Percentiles rank a stretch among this genome's conserved stretches.
Evolutionary conservation across 495 filamentous ascomycete genomes (phyloP).

Genomic region (Friedmanniomyces simplex): DNA sequence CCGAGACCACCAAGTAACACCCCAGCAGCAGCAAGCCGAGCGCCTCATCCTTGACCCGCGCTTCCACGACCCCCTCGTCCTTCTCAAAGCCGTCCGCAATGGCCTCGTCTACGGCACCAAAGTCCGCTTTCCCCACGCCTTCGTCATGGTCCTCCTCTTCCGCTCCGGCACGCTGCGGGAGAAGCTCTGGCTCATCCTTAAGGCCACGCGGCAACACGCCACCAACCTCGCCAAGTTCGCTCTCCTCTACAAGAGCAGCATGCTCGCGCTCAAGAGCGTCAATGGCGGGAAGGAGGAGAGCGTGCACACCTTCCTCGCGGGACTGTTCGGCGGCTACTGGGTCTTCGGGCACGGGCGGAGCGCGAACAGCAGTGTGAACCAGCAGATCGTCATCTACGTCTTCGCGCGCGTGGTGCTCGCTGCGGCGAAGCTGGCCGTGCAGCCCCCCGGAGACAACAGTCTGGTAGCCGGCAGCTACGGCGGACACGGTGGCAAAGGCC

Average conservation of each 20-base stretch:
- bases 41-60: constrained; percentile 65
- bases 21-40: constrained; percentile 36
- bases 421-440: constrained; percentile 68
- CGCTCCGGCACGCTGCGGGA: constrained; percentile 78
- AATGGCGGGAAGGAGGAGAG: constrained; percentile 52
- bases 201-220: constrained; percentile 83
- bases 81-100: constrained; percentile 90
- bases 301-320: constrained; percentile 70
- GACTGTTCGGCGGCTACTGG: constrained; percentile 78
- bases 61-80: constrained; percentile 68
- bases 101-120: constrained; percentile 94
- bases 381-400: constrained; percentile 98
- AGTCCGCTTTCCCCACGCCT: constrained; percentile 94
- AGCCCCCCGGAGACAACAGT: constrained; percentile 39
- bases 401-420: constrained; percentile 85
- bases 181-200: constrained; percentile 66
- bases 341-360: constrained; percentile 69
- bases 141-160: constrained; percentile 96
- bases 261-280: constrained; percentile 58
- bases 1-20: neutral
- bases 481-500: constrained; percentile 30
- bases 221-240: constrained; percentile 80
- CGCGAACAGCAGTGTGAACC: constrained; percentile 69
- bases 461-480: constrained; percentile 26
- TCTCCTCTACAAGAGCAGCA: constrained; percentile 70